Evolutionary conservation across 305 asterid genomes (phyloP).

Genomic region (Fraxinus velutina): DNA sequence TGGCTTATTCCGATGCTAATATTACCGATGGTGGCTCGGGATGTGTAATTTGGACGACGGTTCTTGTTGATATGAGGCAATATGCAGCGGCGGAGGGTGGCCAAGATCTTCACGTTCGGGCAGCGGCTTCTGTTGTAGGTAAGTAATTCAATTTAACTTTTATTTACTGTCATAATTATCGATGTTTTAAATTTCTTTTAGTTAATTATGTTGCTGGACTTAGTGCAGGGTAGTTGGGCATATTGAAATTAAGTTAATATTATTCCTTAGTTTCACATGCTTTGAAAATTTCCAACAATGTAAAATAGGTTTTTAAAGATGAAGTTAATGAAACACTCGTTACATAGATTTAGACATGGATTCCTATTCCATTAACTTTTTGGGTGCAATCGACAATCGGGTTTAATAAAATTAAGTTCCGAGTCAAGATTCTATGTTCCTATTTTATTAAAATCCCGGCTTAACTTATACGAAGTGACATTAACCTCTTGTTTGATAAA

Average conservation of each 20-base stretch:
- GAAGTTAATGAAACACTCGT: background rate
- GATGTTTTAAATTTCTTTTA: background rate
- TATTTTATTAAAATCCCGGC: too few relatives aligned
- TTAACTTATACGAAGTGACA: too few relatives aligned
- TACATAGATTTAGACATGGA: background rate
- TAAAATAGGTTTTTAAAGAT: too few relatives aligned
- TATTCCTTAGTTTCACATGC: background rate
- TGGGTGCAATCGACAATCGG: too few relatives aligned
- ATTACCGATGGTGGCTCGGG: slow-evolving; percentile 56
- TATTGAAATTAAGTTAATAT: background rate
- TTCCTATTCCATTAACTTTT: background rate
- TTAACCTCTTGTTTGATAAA: too few relatives aligned
- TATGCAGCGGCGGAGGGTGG: slow-evolving; percentile 74
- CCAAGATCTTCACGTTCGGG: slow-evolving; percentile 61
- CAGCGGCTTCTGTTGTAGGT: slow-evolving; percentile 67
- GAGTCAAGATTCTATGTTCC: too few relatives aligned
- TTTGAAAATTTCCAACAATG: background rate
- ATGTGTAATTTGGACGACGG: slow-evolving; percentile 64
- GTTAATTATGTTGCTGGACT: background rate
- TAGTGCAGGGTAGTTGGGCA: background rate
- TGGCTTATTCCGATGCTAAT: slow-evolving; percentile 54
- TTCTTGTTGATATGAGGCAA: slow-evolving; percentile 74
- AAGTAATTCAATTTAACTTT: slow-evolving; percentile 13
- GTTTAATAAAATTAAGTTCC: too few relatives aligned
- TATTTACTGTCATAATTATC: background rate